A percentile compares a stretch with the other conserved stretches of the same genome.
Evolutionary conservation across 306 rosid species (phyloP).

Genomic region (Canavalia gladiata): DNA sequence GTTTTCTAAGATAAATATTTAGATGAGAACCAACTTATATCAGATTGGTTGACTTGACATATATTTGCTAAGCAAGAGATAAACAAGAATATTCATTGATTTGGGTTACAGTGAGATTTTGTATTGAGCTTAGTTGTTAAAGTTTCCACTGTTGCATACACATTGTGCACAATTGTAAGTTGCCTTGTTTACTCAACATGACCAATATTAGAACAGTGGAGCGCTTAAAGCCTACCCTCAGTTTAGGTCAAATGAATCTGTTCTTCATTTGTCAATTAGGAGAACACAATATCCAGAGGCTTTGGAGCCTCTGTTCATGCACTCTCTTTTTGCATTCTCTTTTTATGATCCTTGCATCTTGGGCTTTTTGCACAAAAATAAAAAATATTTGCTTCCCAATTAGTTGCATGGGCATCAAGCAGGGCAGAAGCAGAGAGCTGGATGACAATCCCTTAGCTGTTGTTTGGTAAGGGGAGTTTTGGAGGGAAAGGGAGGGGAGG

Average conservation of each 20-base stretch:
- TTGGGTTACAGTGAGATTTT: background rate
- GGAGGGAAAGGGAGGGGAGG: too few species aligned
- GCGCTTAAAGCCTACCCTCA: background rate
- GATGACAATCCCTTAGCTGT: background rate
- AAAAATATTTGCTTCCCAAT: background rate
- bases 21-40: constrained; percentile 27
- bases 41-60: background rate
- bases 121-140: background rate
- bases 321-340: background rate
- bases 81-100: background rate
- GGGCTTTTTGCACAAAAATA: background rate
- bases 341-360: background rate
- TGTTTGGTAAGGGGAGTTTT: too few species aligned
- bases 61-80: background rate
- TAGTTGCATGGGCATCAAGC: background rate
- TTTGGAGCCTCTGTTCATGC: background rate
- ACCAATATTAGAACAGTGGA: background rate
- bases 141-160: background rate
- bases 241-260: background rate
- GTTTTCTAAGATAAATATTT: background rate
- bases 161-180: background rate
- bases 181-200: background rate
- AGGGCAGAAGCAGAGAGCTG: background rate
- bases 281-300: background rate
- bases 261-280: background rate